Evolutionary conservation across 345 rosid genomes (phyloP), one percentile per base, ranked within the genome.

Genomic region (Linum usitatissimum): DNA sequence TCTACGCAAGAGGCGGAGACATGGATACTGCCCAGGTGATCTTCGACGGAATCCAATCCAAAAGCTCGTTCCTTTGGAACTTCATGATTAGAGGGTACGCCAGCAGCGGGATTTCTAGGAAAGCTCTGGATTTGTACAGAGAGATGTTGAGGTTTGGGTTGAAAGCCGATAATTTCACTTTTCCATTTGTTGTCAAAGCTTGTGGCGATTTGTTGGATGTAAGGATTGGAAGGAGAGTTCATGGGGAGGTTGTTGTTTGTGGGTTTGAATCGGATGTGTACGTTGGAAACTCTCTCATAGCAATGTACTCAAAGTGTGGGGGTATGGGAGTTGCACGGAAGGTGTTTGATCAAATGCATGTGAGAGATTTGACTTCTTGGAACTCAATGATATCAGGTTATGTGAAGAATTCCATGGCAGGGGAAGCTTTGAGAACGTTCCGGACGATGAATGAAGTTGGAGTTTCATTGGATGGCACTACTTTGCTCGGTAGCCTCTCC

Each of bases 71-170:
- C 17, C 59, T 66, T 64, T 68, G 81, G 71, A 66, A 71, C 56
- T 71, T 59, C 20, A 40, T 68, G 71, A 68, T 77, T 42, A 55
- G 69, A 61, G 76, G 76, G 5, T 74, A 68, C 36, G 74, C 71
- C 20, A 61, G 67, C 20, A 19, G 60, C 23, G 75, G 68, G 4
- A 18, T 34, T 19, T 34, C 64, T 21, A n/a, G 20, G 39, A 65
- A 55, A 45, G 72, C 73, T 14, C 66, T 75, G 6, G 64, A n/a
- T 31, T 62, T 70, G 62, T 63, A 51, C 38, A 55, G 65, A 4
- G 68, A 67, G 51, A 15, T 10, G 17, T 10, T 10, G 5, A 10
- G 53, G 19, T 61, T 55, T 10, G 76, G 68, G 13, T 65, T 18
- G 19, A 60, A 48, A 28, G 45, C 71, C 5, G 75, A 70, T 54